Conservation (phyloP, 495 filamentous ascomycete species). For the Halenospora varia region DNA sequence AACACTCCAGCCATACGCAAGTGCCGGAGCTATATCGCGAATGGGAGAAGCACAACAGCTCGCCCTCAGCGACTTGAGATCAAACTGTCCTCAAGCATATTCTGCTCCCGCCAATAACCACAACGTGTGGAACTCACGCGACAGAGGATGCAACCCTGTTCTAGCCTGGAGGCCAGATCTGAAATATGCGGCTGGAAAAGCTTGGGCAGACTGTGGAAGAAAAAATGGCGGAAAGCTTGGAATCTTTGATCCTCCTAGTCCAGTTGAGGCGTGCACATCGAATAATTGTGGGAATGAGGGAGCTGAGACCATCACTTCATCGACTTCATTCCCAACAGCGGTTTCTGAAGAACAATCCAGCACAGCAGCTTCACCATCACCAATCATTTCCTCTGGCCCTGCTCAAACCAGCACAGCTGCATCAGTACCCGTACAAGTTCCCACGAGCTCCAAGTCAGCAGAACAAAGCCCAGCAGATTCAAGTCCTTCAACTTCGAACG, state of each 20-base stretch:
- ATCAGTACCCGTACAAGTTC: neutral
- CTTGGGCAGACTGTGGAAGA: constrained; percentile 1
- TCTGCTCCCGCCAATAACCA: neutral
- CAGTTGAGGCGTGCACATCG: neutral
- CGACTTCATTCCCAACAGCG: neutral
- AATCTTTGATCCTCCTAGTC: constrained; percentile 6
- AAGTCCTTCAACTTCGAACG: neutral
- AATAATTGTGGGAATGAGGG: neutral
- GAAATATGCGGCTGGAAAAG: neutral
- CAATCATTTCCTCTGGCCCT: neutral
- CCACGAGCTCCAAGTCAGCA: neutral
- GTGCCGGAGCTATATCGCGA: neutral
- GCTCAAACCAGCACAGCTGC: neutral
- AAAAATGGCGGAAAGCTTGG: neutral
- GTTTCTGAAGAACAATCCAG: neutral
- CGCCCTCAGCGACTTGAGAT: neutral
- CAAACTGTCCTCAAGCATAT: neutral
- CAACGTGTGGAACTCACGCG: neutral
- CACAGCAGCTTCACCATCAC: neutral
- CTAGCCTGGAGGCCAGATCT: neutral
- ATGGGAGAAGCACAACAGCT: neutral
- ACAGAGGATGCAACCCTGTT: neutral
- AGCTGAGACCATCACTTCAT: neutral
- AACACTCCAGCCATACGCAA: constrained; percentile 1
- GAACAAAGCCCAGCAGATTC: neutral